Conservation (phyloP, 805 yeast genomes). For the Pichia californica region DNA sequence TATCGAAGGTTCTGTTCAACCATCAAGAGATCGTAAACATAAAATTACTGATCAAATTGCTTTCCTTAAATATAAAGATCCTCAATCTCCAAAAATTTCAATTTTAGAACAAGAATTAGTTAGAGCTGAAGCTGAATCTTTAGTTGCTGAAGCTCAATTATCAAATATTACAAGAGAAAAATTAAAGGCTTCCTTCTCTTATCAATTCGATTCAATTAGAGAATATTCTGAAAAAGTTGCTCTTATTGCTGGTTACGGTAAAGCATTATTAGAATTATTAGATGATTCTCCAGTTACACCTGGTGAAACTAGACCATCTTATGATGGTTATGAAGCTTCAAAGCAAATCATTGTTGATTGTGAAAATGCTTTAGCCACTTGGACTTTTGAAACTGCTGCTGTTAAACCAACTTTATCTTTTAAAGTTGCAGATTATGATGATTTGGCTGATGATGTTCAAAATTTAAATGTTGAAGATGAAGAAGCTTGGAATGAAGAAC, state of each 20-base stretch:
- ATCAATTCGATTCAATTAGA: conserved; percentile 79
- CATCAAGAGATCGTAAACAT: conserved; percentile 80
- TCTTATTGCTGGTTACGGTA: conserved; percentile 84
- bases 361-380: conserved; percentile 72
- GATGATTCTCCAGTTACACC: conserved; percentile 86
- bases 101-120: conserved; percentile 85
- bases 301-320: conserved; percentile 87
- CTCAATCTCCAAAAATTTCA: conserved; percentile 73
- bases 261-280: conserved; percentile 73
- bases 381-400: conserved; percentile 80
- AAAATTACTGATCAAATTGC: conserved; percentile 84
- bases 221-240: conserved; percentile 84
- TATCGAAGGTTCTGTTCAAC: conserved; percentile 83
- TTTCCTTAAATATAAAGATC: conserved; percentile 76
- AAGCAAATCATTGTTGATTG: conserved; percentile 83
- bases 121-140: conserved; percentile 85
- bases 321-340: conserved; percentile 84
- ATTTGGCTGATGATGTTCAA: conserved; percentile 41
- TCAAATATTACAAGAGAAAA: conserved; percentile 85
- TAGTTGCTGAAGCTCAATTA: conserved; percentile 88
- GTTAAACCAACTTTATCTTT: conserved; percentile 77
- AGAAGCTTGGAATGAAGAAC: conserved; percentile 34
- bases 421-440: conserved; percentile 40
- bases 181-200: conserved; percentile 75
- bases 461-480: conserved; percentile 45